A percentile compares a stretch with the other conserved stretches of the same genome.
These are phyloP conservation scores for Didymella segeticola DNA, from an alignment of 2,329 filamentous ascomycete species.

Conservation along the genomic window DNA sequence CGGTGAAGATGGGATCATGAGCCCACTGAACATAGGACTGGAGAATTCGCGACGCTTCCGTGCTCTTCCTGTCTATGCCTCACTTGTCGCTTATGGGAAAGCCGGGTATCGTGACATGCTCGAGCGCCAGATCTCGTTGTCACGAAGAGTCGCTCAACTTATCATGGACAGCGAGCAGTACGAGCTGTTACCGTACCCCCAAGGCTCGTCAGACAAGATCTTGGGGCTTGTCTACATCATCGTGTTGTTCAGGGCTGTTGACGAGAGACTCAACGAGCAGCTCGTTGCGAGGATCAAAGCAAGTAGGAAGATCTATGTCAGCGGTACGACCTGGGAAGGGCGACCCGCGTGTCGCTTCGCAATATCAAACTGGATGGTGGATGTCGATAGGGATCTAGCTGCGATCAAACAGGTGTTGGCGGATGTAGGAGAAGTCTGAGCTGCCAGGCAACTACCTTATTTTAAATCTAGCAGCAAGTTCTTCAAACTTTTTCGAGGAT, in stretches of 20 bases:
- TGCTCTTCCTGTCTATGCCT: slow-evolving; percentile 87
- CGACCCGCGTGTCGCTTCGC: slow-evolving; percentile 80
- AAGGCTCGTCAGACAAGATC: slow-evolving; percentile 47
- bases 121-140: slow-evolving; percentile 73
- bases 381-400: slow-evolving; percentile 69
- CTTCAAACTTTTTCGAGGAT: no score
- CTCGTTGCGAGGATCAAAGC: slow-evolving; percentile 78
- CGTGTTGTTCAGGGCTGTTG: slow-evolving; percentile 77
- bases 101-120: slow-evolving; percentile 74
- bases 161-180: slow-evolving; percentile 68
- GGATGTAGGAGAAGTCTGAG: slow-evolving; percentile 29
- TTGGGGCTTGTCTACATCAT: slow-evolving; percentile 69
- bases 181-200: slow-evolving; percentile 66
- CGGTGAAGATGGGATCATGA: slow-evolving; percentile 63
- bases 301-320: slow-evolving; percentile 78
- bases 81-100: slow-evolving; percentile 75
- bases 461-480: background rate
- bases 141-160: slow-evolving; percentile 70
- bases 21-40: slow-evolving; percentile 83
- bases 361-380: slow-evolving; percentile 82
- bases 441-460: background rate
- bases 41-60: slow-evolving; percentile 93
- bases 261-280: slow-evolving; percentile 67
- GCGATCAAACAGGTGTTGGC: slow-evolving; percentile 70
- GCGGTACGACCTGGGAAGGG: slow-evolving; percentile 79